Conservation (phyloP, 2,329 filamentous ascomycete species). For the Monilinia vaccinii-corymbosi region DNA sequence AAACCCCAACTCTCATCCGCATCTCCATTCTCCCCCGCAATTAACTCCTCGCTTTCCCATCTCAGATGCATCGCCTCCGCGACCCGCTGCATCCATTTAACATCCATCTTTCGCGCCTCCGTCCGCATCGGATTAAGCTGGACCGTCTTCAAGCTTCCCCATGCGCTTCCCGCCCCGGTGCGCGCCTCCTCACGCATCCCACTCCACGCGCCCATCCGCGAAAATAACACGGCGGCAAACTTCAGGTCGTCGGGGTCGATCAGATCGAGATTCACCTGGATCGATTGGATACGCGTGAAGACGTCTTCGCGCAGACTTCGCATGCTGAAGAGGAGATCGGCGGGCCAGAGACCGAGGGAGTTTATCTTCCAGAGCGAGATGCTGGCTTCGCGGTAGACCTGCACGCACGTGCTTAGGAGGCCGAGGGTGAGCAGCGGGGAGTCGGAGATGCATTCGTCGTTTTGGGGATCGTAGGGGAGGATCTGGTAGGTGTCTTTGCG, state of each 20-base stretch:
- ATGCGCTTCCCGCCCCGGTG: not conserved
- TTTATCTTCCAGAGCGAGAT: conserved; percentile 2
- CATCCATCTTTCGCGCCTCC: conserved; percentile 4
- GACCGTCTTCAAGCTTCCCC: not conserved
- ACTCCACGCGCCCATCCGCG: not conserved
- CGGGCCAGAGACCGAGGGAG: conserved; percentile 5
- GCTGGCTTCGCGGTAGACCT: not conserved
- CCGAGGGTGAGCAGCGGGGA: not conserved
- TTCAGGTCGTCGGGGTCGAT: not conserved
- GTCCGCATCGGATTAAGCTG: conserved; percentile 5
- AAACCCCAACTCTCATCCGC: not conserved
- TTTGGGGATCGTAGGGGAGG: conserved; percentile 5
- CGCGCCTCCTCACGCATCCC: not conserved
- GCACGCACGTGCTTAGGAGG: not conserved
- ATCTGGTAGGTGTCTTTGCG: not conserved
- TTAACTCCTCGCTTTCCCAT: not conserved
- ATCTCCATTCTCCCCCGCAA: not conserved
- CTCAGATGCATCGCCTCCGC: not conserved
- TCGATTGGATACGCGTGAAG: not conserved
- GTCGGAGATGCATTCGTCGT: not conserved
- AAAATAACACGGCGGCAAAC: not conserved
- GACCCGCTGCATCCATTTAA: conserved; percentile 7
- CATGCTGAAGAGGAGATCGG: conserved; percentile 4
- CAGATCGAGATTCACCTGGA: conserved; percentile 6
- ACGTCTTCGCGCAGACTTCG: not conserved